Evolutionary conservation across 1,139 yeast species (phyloP).

Genomic region (Geotrichum cucujoidarum): DNA sequence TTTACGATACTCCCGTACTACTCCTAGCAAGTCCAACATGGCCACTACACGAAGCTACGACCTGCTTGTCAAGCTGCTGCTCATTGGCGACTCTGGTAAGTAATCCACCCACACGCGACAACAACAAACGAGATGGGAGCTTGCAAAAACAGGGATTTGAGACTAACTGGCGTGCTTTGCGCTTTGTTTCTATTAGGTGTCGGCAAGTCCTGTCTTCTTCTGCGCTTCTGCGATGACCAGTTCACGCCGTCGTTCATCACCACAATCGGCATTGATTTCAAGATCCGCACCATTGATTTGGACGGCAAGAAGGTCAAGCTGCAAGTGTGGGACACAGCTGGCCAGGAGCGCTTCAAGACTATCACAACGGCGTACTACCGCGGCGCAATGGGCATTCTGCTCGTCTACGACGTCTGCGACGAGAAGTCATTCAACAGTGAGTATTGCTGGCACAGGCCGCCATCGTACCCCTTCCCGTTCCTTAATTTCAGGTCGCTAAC

Average conservation of each 20-base stretch:
- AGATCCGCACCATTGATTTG: constrained; percentile 91
- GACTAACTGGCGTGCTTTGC: neutral
- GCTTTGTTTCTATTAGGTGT: constrained; percentile 44
- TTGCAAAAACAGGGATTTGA: neutral
- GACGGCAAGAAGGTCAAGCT: constrained; percentile 89
- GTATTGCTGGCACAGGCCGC: neutral
- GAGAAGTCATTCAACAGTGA: constrained; percentile 75
- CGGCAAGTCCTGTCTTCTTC: constrained; percentile 90
- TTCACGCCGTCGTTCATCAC: constrained; percentile 95
- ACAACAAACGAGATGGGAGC: too few relatives aligned
- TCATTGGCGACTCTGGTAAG: constrained; percentile 79
- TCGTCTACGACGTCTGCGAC: constrained; percentile 95
- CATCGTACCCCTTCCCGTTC: neutral
- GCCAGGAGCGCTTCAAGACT: constrained; percentile 96
- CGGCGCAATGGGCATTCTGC: constrained; percentile 96
- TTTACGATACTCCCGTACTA: neutral
- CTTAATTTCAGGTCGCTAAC: neutral
- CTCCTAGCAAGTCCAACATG: constrained; percentile 23
- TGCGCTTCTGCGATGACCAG: constrained; percentile 94
- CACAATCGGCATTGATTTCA: constrained; percentile 96
- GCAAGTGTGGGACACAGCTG: constrained; percentile 99
- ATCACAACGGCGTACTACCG: constrained; percentile 97
- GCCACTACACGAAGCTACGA: constrained; percentile 73
- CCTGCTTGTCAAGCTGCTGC: constrained; percentile 85
- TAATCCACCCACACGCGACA: too few relatives aligned